These are phyloP conservation scores for Peniophora sp. DNA, from an alignment of 1,284 basidiomycete species.

Conservation along the genomic window DNA sequence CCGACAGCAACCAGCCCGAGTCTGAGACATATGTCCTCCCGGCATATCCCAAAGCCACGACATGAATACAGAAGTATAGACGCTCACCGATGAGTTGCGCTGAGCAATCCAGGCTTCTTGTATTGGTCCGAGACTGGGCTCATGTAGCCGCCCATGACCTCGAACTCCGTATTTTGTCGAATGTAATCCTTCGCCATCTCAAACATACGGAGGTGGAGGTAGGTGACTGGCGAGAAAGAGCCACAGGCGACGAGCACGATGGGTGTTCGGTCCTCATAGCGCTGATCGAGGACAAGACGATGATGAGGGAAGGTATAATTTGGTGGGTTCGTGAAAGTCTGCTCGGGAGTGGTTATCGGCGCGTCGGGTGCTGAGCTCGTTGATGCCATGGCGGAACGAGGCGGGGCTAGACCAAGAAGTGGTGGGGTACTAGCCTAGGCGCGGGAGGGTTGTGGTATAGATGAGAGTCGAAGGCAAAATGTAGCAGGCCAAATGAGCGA, in stretches of 20 bases:
- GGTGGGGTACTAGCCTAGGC: background rate
- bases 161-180: constrained; percentile 87
- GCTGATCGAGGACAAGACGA: constrained; percentile 49
- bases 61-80: constrained; percentile 3
- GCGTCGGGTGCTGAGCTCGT: background rate
- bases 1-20: background rate
- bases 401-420: constrained; percentile 2
- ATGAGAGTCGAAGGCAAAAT: constrained; percentile 3
- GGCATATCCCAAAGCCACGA: background rate
- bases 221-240: constrained; percentile 78
- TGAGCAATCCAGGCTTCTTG: constrained; percentile 84
- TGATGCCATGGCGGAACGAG: constrained; percentile 10
- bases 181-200: constrained; percentile 97
- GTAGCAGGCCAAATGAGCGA: no score
- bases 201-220: constrained; percentile 89
- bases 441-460: background rate
- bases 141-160: constrained; percentile 91
- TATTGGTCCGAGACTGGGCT: constrained; percentile 92
- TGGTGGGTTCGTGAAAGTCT: constrained; percentile 41
- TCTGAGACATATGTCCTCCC: background rate
- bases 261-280: constrained; percentile 59
- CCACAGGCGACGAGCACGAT: constrained; percentile 75
- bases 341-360: constrained; percentile 4
- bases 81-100: constrained; percentile 70
- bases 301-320: constrained; percentile 62